phyloP scores from a whole-genome alignment of 257 asterid genomes.

The Solanum infundibuliforme region DNA sequence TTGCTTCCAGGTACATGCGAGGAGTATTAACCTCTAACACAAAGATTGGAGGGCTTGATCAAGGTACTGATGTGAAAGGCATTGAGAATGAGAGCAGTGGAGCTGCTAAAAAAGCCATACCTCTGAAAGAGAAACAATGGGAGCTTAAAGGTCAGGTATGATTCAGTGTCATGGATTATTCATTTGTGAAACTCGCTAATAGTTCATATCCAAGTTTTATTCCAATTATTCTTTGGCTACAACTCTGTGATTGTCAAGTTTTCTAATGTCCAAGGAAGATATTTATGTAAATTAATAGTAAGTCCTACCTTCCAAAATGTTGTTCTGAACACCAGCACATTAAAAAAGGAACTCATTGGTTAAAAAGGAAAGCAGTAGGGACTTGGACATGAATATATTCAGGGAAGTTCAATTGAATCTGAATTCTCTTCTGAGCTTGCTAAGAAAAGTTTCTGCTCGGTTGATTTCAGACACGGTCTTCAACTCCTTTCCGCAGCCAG shows the following conservation, averaged over 20 bases:
- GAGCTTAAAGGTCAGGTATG: slow-evolving; percentile 63
- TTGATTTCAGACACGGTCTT: slow-evolving; percentile 31
- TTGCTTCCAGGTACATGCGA: slow-evolving; percentile 75
- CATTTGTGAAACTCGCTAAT: background rate
- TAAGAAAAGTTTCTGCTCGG: background rate
- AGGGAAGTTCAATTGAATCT: background rate
- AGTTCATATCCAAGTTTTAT: background rate
- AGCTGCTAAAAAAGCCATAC: slow-evolving; percentile 19
- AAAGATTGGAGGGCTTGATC: slow-evolving; percentile 28
- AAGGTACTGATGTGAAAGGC: slow-evolving; percentile 4
- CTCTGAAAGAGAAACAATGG: slow-evolving; percentile 29
- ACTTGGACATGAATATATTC: background rate
- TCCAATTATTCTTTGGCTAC: background rate
- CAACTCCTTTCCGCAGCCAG: slow-evolving; percentile 29
- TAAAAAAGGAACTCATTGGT: background rate
- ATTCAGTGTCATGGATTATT: background rate
- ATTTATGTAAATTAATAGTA: background rate
- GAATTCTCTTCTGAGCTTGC: background rate
- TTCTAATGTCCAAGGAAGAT: background rate
- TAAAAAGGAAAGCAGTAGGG: background rate
- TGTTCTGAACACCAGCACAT: background rate
- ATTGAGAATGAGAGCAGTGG: slow-evolving; percentile 23
- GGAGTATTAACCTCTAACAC: slow-evolving; percentile 41
- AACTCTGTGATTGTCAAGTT: background rate
- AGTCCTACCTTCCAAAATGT: background rate